phyloP scores from a whole-genome alignment of 495 filamentous ascomycete species.

The Daldinia bambusicola region DNA sequence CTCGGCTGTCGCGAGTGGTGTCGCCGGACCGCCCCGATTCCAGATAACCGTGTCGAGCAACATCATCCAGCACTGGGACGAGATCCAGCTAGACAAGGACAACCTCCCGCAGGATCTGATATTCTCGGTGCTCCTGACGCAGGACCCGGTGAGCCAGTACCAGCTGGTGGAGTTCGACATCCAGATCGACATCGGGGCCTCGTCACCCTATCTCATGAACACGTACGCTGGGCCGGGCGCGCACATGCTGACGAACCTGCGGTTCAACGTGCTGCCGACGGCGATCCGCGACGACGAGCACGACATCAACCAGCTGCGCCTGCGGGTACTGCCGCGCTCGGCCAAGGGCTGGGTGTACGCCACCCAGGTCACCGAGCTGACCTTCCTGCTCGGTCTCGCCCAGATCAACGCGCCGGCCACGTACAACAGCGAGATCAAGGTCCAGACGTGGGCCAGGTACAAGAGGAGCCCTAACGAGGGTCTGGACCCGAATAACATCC shows the following conservation, averaged over 20 bases:
- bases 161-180: conserved; percentile 26
- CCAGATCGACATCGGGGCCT: conserved; percentile 11
- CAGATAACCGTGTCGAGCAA: conserved; percentile 16
- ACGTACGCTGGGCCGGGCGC: conserved; percentile 29
- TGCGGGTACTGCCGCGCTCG: not conserved
- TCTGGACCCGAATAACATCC: not conserved
- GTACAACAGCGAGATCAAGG: not conserved
- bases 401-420: not conserved
- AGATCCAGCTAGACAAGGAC: conserved; percentile 17
- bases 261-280: conserved; percentile 33
- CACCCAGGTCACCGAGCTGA: not conserved
- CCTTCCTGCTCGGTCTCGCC: not conserved
- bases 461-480: not conserved
- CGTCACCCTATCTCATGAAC: conserved; percentile 6
- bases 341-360: not conserved
- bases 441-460: not conserved
- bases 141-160: conserved; percentile 17
- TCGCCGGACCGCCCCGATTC: not conserved
- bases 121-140: conserved; percentile 20
- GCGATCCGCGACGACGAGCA: not conserved
- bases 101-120: conserved; percentile 31
- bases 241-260: conserved; percentile 32
- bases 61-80: conserved; percentile 6
- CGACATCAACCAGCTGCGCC: not conserved
- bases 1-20: not conserved